A percentile compares a stretch with the other conserved stretches of the same genome.
phyloP scores from a whole-genome alignment of 2,329 filamentous ascomycete species.

The Coniella lustricola region DNA sequence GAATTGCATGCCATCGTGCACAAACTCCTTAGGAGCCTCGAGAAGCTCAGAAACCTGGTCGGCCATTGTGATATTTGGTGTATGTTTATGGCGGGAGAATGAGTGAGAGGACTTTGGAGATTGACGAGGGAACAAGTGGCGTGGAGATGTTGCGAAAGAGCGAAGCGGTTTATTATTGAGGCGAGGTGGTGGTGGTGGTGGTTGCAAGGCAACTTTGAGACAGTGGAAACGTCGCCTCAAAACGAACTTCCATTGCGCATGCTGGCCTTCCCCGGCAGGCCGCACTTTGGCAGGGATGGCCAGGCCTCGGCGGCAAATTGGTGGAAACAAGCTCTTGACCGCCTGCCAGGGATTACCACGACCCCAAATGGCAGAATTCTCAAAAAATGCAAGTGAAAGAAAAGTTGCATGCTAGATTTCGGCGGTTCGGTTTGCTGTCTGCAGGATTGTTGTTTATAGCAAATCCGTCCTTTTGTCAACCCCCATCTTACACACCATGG shows the following conservation, averaged over 20 bases:
- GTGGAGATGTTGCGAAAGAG: not conserved
- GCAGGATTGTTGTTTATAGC: not conserved
- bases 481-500: constrained; percentile 8
- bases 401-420: not conserved
- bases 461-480: not conserved
- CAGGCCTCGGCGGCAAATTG: constrained; percentile 3
- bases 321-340: not conserved
- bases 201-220: not conserved
- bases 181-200: not conserved
- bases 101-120: not conserved
- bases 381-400: constrained; percentile 12
- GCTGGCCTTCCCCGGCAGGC: constrained; percentile 15
- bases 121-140: not conserved
- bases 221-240: constrained; percentile 16
- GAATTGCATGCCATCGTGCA: constrained; percentile 56
- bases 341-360: not conserved
- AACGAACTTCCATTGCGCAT: constrained; percentile 10
- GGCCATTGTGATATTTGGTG: constrained; percentile 40
- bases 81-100: not conserved
- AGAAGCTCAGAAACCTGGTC: constrained; percentile 65
- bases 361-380: constrained; percentile 10
- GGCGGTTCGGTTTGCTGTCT: not conserved
- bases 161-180: not conserved
- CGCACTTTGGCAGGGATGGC: not conserved
- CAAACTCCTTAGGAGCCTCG: constrained; percentile 60